Conservation (phyloP, 768 basidiomycete species). For the Neoboletus magnificus region DNA sequence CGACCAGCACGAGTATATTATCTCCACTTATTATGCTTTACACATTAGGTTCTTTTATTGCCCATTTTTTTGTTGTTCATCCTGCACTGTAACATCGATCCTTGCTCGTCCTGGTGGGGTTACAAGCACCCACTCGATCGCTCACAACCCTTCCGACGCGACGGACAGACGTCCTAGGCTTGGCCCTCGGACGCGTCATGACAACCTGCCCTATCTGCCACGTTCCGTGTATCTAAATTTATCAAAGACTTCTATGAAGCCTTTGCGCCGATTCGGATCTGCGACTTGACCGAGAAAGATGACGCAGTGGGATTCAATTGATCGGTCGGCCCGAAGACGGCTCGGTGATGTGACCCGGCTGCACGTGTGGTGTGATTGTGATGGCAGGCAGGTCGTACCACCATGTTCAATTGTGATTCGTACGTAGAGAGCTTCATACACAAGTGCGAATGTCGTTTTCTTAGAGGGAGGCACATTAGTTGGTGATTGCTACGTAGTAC, state of each 20-base stretch:
- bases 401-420: too few relatives aligned
- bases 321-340: too few relatives aligned
- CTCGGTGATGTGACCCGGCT: too few relatives aligned
- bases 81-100: constrained; percentile 3
- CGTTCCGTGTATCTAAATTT: not conserved
- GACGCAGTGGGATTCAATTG: not conserved
- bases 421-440: too few relatives aligned
- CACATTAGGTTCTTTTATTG: constrained; percentile 16
- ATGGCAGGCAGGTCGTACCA: too few relatives aligned
- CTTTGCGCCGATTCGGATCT: not conserved
- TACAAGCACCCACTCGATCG: not conserved
- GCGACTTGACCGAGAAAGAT: not conserved
- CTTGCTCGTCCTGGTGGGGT: not conserved
- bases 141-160: not conserved
- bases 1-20: constrained; percentile 14
- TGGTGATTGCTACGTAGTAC: too few relatives aligned
- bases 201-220: not conserved
- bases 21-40: constrained; percentile 9
- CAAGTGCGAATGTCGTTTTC: too few relatives aligned
- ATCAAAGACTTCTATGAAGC: not conserved
- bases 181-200: not conserved
- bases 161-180: too few relatives aligned
- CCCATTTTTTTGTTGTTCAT: not conserved
- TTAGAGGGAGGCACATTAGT: too few relatives aligned
- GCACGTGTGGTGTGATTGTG: too few relatives aligned